Evolutionary conservation across 164 flowering plant genomes (phyloP), one percentile per base, ranked within the genome.

Genomic region (Echeveria elegans): DNA sequence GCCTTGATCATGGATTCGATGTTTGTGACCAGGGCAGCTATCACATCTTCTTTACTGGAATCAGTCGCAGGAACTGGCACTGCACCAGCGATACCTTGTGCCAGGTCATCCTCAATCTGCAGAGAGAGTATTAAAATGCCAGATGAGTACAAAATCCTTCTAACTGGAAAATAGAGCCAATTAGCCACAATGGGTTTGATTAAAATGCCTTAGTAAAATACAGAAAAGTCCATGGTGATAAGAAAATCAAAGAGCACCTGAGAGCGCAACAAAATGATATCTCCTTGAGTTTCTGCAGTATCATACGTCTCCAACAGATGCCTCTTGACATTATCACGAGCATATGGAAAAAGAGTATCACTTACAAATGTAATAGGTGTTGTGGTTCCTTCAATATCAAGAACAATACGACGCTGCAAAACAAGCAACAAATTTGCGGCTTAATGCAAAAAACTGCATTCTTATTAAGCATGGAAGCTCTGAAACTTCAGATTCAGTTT

Each of bases 311-410:
- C 79, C 70, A 69, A 75, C 71, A 95, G 81, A 78, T 95, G 96
- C 77, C 79, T 92, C 64, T 88, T 81, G 68, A 90, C 98, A 75
- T 83, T 92, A 37, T 88, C 83, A 64, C 92, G 96, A 59, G 98
- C 99, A 79, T 87, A 95, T 9, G 99, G 99, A 70, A 95, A 92
- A 69, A 95, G 95, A 76, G 92, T 94, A 66, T 92, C 97, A 19
- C 83, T 76, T 38, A 95, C 98, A 77, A 95, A 95, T 69, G 97
- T 82, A 76, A 92, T 95, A 1, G 98, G 99, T 34, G 97, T 95
- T 1, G 98, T 90, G 7, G 99, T 92, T 65, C 99, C 99, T 77
- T 92, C 99, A 76, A 95, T 95, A 79, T 95, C 99, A 70, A 95
- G 97, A 72, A 95, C 83, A 77, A 95, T 83, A 14, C 32, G 0